Evolutionary conservation across 169 alveolate genomes (phyloP).

Genomic region (Plasmodium vivax): DNA sequence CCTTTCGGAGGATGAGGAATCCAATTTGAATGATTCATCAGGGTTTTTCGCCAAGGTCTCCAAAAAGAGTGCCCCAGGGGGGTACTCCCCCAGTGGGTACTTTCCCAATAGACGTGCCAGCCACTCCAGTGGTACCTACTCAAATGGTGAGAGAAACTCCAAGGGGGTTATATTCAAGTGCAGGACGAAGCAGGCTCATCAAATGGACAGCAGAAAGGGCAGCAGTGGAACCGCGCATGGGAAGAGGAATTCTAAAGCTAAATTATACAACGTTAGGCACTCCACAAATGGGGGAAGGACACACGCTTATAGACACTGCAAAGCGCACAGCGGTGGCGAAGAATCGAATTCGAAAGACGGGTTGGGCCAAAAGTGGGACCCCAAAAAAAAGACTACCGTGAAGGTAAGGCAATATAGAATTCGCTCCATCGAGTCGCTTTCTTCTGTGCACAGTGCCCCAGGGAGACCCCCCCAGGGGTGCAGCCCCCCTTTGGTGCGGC

Average conservation of each 20-base stretch:
- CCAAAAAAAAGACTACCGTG: not conserved
- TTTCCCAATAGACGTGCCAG: not conserved
- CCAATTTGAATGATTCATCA: slow-evolving; percentile 19
- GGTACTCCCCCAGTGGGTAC: not conserved
- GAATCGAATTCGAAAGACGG: not conserved
- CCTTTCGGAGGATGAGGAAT: slow-evolving; percentile 4
- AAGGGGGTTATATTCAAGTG: slow-evolving; percentile 21
- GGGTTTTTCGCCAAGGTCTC: slow-evolving; percentile 51
- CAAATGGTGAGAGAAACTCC: slow-evolving; percentile 3
- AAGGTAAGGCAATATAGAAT: not conserved
- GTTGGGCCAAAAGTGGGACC: not conserved
- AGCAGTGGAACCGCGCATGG: not conserved
- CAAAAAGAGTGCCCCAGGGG: not conserved
- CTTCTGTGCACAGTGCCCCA: not conserved
- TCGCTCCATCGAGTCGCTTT: not conserved
- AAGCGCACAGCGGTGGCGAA: not conserved
- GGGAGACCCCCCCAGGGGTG: not conserved
- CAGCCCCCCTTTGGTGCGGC: not conserved
- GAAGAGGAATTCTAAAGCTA: not conserved
- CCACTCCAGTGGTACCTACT: not conserved
- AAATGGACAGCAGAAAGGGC: not conserved
- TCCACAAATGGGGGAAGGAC: not conserved
- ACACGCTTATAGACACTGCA: not conserved
- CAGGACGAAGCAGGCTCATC: not conserved
- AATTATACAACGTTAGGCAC: not conserved